Evolutionary conservation across 2,329 filamentous ascomycete genomes (phyloP).

Genomic region (Xylariaceae sp.): DNA sequence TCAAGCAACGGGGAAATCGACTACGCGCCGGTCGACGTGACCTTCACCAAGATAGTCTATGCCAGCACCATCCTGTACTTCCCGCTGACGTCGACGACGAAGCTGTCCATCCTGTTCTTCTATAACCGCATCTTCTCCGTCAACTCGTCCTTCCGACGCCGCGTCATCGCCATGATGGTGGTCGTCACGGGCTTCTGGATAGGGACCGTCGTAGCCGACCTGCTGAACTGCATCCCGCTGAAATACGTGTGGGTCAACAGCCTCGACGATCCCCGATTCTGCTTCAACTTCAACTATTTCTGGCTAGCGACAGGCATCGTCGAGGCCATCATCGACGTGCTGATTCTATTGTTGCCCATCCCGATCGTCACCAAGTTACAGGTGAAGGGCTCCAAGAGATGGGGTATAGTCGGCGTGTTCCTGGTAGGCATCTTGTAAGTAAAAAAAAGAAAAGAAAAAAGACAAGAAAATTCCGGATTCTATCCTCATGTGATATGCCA

Average conservation of each 20-base stretch:
- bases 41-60: conserved; percentile 21
- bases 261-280: conserved; percentile 21
- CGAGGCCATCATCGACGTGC: conserved; percentile 17
- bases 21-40: conserved; percentile 19
- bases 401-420: conserved; percentile 22
- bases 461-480: too few relatives aligned
- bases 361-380: conserved; percentile 12
- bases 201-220: conserved; percentile 17
- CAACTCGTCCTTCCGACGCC: conserved; percentile 19
- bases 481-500: too few relatives aligned
- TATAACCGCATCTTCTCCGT: conserved; percentile 30
- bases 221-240: conserved; percentile 24
- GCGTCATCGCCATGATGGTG: conserved; percentile 10
- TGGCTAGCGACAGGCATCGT: conserved; percentile 20
- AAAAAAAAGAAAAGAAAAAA: background rate
- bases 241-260: conserved; percentile 23
- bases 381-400: conserved; percentile 13
- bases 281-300: conserved; percentile 26
- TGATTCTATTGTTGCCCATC: conserved; percentile 19
- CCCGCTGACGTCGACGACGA: conserved; percentile 26
- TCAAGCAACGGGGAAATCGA: conserved; percentile 16
- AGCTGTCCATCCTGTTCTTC: conserved; percentile 31
- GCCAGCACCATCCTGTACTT: conserved; percentile 30
- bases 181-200: conserved; percentile 21
- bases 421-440: conserved; percentile 18